A percentile compares a stretch with the other conserved stretches of the same genome.
These are phyloP conservation scores for Beta vulgaris DNA, from an alignment of 148 eudicot genomes.

Conservation along the genomic window DNA sequence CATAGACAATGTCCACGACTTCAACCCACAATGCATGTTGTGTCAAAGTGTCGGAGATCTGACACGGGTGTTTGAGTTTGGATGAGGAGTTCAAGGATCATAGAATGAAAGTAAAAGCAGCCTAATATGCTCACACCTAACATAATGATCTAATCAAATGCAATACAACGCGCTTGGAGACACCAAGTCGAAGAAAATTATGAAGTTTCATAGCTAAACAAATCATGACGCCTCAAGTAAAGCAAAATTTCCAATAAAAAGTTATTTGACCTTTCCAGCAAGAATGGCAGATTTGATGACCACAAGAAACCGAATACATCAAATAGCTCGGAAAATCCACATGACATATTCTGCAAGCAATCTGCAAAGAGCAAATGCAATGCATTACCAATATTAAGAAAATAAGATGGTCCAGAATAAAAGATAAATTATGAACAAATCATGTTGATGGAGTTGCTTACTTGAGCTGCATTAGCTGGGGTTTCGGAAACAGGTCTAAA, in stretches of 20 bases:
- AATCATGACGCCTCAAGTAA: too few relatives aligned
- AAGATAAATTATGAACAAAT: not conserved
- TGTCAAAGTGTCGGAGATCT: too few relatives aligned
- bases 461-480: conserved; percentile 25
- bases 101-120: not conserved
- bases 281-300: conserved; percentile 43
- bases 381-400: not conserved
- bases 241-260: too few relatives aligned
- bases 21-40: too few relatives aligned
- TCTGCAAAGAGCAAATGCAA: conserved; percentile 26
- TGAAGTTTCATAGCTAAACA: too few relatives aligned
- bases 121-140: not conserved
- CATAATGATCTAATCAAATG: not conserved
- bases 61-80: too few relatives aligned
- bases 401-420: not conserved
- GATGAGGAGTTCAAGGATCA: too few relatives aligned
- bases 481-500: conserved; percentile 11
- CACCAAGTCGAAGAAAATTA: not conserved
- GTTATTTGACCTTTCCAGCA: conserved; percentile 51
- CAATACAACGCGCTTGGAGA: not conserved
- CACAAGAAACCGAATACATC: conserved; percentile 38
- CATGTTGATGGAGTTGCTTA: conserved; percentile 23
- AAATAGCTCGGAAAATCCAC: conserved; percentile 21
- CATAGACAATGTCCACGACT: too few relatives aligned
- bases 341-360: conserved; percentile 44